Percentiles rank a stretch among this genome's conserved stretches.
Evolutionary conservation across 768 basidiomycete species (phyloP).

Genomic region (Lactifluus rugatus): DNA sequence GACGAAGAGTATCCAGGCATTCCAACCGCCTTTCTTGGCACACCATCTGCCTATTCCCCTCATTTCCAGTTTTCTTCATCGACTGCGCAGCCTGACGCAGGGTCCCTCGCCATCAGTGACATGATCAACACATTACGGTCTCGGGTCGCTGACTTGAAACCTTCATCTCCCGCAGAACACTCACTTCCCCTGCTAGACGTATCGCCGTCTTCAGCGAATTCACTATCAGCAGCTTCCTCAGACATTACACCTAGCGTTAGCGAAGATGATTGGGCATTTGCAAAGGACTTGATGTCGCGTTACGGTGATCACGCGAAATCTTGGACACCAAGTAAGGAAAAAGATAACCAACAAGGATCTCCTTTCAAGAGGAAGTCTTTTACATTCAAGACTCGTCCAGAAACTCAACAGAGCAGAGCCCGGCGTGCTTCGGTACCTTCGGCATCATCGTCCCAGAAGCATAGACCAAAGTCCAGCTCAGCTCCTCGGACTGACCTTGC

Average conservation of each 20-base stretch:
- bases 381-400: neutral
- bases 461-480: conserved; percentile 9
- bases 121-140: conserved; percentile 31
- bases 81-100: neutral
- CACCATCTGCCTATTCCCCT: conserved; percentile 28
- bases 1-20: conserved; percentile 31
- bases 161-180: conserved; percentile 13
- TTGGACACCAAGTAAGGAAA: neutral
- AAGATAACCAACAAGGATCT: neutral
- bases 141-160: conserved; percentile 17
- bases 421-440: conserved; percentile 11
- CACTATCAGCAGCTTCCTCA: conserved; percentile 5
- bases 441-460: neutral
- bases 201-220: conserved; percentile 1
- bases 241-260: conserved; percentile 12
- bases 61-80: conserved; percentile 20
- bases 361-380: conserved; percentile 5
- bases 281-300: conserved; percentile 27
- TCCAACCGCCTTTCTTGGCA: conserved; percentile 35
- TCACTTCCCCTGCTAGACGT: neutral
- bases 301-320: conserved; percentile 5
- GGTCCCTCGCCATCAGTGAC: conserved; percentile 26
- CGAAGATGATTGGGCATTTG: conserved; percentile 31
- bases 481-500: conserved; percentile 6
- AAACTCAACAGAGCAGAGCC: neutral